Conservation (phyloP, 2,329 filamentous ascomycete genomes). For the Apiospora kogelbergensis region DNA sequence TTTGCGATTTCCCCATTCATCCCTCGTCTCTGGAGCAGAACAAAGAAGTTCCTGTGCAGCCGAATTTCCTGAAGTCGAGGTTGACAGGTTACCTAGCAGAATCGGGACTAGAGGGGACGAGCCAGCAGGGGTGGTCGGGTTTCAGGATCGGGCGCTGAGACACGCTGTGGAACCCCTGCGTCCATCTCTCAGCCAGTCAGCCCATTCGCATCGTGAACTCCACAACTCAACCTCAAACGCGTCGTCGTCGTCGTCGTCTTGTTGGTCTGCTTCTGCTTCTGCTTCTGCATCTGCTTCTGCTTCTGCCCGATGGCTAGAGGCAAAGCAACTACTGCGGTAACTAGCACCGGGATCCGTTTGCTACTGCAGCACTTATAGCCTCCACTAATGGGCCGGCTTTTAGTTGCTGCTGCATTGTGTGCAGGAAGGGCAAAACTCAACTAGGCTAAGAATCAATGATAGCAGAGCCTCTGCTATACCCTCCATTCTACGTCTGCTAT, state of each 20-base stretch:
- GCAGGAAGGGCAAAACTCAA: not conserved
- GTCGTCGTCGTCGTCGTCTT: not conserved
- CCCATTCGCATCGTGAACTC: slow-evolving; percentile 3
- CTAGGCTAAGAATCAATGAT: not conserved
- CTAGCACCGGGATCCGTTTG: not conserved
- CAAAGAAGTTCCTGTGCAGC: not conserved
- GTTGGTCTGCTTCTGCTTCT: not conserved
- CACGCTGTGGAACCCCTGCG: slow-evolving; percentile 4
- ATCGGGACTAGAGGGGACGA: not conserved
- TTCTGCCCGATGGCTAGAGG: not conserved
- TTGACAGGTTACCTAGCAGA: not conserved
- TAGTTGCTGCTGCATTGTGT: not conserved
- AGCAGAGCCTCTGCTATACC: not conserved
- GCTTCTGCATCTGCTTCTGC: not conserved
- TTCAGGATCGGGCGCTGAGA: slow-evolving; percentile 8
- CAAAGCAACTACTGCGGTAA: not conserved
- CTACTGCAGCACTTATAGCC: not conserved
- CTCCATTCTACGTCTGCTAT: not conserved
- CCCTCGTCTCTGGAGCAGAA: not conserved
- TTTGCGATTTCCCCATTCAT: not conserved
- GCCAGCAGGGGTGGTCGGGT: not conserved
- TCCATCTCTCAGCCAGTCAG: not conserved
- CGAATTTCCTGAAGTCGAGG: not conserved
- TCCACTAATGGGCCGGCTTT: not conserved
- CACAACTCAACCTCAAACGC: slow-evolving; percentile 11